Conservation (phyloP, 2,329 filamentous ascomycete species). For the Fusarium beomiforme region DNA sequence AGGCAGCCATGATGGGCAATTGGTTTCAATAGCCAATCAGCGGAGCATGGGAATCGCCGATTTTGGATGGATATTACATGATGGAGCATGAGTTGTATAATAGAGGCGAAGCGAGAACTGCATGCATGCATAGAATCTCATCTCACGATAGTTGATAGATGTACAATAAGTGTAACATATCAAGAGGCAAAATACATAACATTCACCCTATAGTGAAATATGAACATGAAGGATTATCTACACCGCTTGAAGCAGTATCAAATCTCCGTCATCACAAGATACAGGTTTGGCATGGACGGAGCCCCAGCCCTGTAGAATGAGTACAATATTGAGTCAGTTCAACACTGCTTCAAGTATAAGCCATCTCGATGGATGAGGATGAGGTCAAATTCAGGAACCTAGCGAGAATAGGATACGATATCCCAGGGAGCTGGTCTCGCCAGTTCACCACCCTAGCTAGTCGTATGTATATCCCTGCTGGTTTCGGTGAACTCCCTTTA, state of each 20-base stretch:
- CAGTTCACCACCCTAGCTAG: not conserved
- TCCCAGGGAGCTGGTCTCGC: conserved; percentile 5
- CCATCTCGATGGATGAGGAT: not conserved
- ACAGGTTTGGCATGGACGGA: not conserved
- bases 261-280: not conserved
- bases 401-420: not conserved
- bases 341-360: not conserved
- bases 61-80: conserved; percentile 1
- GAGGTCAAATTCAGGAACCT: conserved; percentile 5
- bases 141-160: conserved; percentile 27
- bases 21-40: not conserved
- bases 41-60: conserved; percentile 15
- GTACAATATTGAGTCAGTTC: conserved; percentile 6
- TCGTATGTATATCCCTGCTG: conserved; percentile 22
- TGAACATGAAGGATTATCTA: not conserved
- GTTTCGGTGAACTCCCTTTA: conserved; percentile 32
- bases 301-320: conserved; percentile 5
- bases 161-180: conserved; percentile 12
- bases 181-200: not conserved
- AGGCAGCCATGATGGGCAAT: conserved; percentile 6
- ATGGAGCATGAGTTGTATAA: conserved; percentile 13
- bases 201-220: not conserved
- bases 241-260: not conserved
- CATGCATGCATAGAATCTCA: conserved; percentile 40
- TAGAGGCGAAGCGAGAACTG: not conserved